A percentile compares a stretch with the other conserved stretches of the same genome.
These are phyloP conservation scores for Nymphaea thermarum DNA, from an alignment of 164 flowering plant genomes.

Conservation along the genomic window DNA sequence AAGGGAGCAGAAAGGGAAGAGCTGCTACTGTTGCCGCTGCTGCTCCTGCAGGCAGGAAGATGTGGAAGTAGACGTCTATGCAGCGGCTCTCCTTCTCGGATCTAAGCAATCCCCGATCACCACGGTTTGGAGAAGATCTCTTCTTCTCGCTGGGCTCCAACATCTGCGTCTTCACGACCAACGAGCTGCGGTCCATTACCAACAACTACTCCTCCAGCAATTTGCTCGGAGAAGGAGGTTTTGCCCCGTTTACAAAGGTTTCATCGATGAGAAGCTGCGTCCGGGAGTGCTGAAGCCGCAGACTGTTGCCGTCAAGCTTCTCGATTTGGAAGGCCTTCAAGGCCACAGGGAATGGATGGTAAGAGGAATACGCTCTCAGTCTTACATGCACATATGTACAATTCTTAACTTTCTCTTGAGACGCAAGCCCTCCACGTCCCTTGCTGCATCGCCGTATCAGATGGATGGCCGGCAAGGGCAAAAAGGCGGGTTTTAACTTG, in stretches of 20 bases:
- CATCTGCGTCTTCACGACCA: slow-evolving; percentile 41
- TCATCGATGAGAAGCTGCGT: slow-evolving; percentile 45
- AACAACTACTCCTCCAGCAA: slow-evolving; percentile 34
- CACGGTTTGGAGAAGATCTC: slow-evolving; percentile 35
- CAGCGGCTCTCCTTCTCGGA: neutral
- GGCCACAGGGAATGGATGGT: slow-evolving; percentile 97
- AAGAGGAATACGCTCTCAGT: slow-evolving; percentile 5
- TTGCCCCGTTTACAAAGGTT: slow-evolving; percentile 71
- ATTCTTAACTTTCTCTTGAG: too few species aligned
- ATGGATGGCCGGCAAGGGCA: too few species aligned
- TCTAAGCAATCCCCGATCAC: slow-evolving; percentile 16
- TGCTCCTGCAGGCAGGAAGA: neutral
- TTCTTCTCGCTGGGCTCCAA: slow-evolving; percentile 45
- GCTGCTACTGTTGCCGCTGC: too few species aligned
- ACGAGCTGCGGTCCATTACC: slow-evolving; percentile 47
- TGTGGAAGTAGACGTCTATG: neutral
- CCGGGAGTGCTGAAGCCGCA: slow-evolving; percentile 48
- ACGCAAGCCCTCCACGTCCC: too few species aligned
- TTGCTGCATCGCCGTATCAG: too few species aligned
- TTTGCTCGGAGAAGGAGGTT: slow-evolving; percentile 74
- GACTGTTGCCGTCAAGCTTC: slow-evolving; percentile 59
- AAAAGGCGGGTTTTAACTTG: too few species aligned
- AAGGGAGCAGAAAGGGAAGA: neutral
- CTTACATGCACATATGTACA: neutral
- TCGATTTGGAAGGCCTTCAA: slow-evolving; percentile 69